Conservation (phyloP, 2,329 filamentous ascomycete genomes). For the Talaromyces sp. region DNA sequence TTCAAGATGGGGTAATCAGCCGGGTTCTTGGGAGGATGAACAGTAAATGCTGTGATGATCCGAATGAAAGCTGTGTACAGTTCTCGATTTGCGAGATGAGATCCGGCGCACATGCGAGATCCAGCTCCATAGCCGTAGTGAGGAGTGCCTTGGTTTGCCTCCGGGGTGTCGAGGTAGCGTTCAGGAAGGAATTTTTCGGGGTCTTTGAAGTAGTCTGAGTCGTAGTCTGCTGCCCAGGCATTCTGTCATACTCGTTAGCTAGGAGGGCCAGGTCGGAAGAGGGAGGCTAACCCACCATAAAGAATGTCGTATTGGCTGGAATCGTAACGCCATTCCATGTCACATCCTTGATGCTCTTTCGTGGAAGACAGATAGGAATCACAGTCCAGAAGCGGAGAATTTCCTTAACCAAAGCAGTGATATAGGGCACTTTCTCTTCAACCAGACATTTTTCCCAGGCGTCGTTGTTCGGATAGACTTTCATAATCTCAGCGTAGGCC, state of each 20-base stretch:
- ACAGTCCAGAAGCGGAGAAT: constrained; percentile 75
- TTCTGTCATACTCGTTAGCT: constrained; percentile 45
- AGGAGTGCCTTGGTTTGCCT: constrained; percentile 50
- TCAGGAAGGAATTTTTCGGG: constrained; percentile 65
- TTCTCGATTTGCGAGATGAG: constrained; percentile 61
- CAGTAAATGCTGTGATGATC: constrained; percentile 57
- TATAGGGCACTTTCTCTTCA: constrained; percentile 73
- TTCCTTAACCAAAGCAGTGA: constrained; percentile 76
- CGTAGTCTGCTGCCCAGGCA: constrained; percentile 71
- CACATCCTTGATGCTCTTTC: constrained; percentile 69
- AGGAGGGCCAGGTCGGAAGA: neutral
- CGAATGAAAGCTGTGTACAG: constrained; percentile 60
- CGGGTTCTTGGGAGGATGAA: constrained; percentile 47
- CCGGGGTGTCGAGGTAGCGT: constrained; percentile 59
- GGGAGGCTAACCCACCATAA: constrained; percentile 55
- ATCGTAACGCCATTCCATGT: constrained; percentile 64
- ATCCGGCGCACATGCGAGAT: constrained; percentile 61
- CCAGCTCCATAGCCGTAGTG: constrained; percentile 64
- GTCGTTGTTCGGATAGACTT: constrained; percentile 67
- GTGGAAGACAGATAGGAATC: constrained; percentile 72
- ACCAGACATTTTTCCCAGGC: constrained; percentile 71
- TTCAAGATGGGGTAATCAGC: constrained; percentile 54
- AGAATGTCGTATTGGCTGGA: constrained; percentile 73
- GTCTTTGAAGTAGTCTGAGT: constrained; percentile 63
- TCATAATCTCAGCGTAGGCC: constrained; percentile 67